phyloP scores from a whole-genome alignment of 1,284 basidiomycete genomes.

The Cutaneotrichosporon cavernicola region DNA sequence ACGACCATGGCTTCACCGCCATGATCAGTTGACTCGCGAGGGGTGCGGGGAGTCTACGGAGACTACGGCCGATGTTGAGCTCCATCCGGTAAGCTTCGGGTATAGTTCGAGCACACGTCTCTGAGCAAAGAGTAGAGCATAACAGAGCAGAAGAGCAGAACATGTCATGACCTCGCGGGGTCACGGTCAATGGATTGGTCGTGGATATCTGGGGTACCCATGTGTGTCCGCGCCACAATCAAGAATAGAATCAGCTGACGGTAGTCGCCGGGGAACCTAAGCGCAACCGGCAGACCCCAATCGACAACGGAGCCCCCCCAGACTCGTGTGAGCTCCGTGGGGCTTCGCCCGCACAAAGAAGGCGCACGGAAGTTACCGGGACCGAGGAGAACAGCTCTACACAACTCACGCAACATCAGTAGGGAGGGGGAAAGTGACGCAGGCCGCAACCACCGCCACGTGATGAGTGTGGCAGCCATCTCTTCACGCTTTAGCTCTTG shows the following conservation, averaged over 20 bases:
- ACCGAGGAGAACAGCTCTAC: neutral
- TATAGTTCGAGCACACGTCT: too few relatives aligned
- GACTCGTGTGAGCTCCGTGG: neutral
- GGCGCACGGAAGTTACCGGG: neutral
- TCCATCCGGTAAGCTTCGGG: neutral
- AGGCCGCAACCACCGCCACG: neutral
- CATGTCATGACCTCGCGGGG: neutral
- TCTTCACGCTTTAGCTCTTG: neutral
- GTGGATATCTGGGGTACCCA: neutral
- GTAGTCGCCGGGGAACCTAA: neutral
- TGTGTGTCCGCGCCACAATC: neutral
- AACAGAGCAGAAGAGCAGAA: neutral
- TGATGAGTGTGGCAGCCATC: neutral
- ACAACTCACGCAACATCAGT: too few relatives aligned
- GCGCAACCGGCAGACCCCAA: neutral
- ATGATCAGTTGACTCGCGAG: neutral
- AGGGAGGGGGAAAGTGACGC: neutral
- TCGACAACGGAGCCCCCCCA: neutral
- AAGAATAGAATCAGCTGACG: slow-evolving; percentile 2
- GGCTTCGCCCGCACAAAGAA: neutral
- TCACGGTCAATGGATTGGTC: neutral
- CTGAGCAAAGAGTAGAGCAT: too few relatives aligned
- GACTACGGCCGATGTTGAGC: neutral
- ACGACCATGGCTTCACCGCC: neutral
- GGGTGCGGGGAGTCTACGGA: neutral